Base-by-base conservation (phyloP, 2,329 filamentous ascomycete species). In the Tricladium varicosporioides region DNA sequence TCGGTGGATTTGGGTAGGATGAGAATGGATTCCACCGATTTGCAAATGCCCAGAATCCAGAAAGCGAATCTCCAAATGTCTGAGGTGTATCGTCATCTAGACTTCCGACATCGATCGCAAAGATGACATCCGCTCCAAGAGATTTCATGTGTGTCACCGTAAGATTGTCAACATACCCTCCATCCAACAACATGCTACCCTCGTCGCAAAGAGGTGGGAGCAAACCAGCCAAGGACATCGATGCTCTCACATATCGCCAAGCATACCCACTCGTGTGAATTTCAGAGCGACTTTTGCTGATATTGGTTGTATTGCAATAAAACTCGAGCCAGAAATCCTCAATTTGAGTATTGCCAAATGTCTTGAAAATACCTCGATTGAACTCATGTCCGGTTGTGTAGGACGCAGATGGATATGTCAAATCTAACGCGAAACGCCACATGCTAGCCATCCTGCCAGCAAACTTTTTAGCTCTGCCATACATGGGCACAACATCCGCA, bases 271-370 rank as follows among this genome's bases (percentile, higher is more conserved):
- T 94, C 0, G 92, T 97, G 73, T 99, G 94, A 63, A 95, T 92
- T 71, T 99, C 94, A 2, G 85, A 85, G 16, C 93, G 84, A 60
- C 89, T 94, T 73, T 96, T 95, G 76, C 89, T 95, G 74, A 99
- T 97, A 73, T 97, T 99, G 40, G 95, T 99, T 0, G 94, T 97
- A 74, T 99, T 99, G 81, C 95, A 99, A 76, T 99, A 99, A 72
- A 91, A 99, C 65, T 96, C 92, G 10, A 99, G 82, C 94, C 94
- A 99, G 69, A 97, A 99, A 72, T 99, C 94, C 74, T 99, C 94
- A 57, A 99, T 97, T 70, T 97, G 94, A 9, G 91, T 90, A 68
- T 97, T 91, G 13, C 92, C 94, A 71, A 99, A 97, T 0, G 93
- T 92, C 74, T 99, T 99, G 83, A 97, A 99, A 63, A 99, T 97